Base-by-base conservation (phyloP, 2,329 filamentous ascomycete species). In the Tolypocladium cylindrosporum region DNA sequence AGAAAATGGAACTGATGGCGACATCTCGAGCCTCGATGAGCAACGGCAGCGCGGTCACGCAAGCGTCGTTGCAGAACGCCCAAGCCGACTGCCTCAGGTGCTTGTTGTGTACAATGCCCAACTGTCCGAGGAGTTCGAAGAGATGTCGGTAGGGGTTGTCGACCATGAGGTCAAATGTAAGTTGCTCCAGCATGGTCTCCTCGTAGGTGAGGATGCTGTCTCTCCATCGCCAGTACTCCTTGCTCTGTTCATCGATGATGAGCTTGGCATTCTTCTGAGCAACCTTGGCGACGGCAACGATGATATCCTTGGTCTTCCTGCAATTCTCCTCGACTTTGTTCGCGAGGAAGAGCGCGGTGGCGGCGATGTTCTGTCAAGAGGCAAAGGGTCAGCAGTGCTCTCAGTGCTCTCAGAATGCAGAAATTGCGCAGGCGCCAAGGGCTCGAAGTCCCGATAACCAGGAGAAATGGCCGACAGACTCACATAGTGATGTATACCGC, bases 271-370 rank as follows among this genome's bases (percentile, higher is more conserved):
- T 93, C 76, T 99, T 97, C 72, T 97, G 91, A 36, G 93, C 94
- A 24, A 97, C 91, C 63, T 93, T 90, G 60, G 91, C 94, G 66
- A 96, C 94, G 1, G 92, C 90, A 39, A 97, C 88, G 63, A 99
- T 93, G 60, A 99, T 81, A 63, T 97, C 91, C 67, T 91, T 95
- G 65, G 96, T 96, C 74, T 96, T 96, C 54, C 93, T 87, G 69
- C 91, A 95, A 69, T 95, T 96, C 71, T 99, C 94, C 69, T 99
- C 93, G 24, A 95, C 93, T 72, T 99, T 99, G 65, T 95, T 97
- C 10, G 94, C 93, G 11, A 99, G 82, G 66, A 97, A 99, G 2
- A 99, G 80, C 1, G 91, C 84, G 0, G 92, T 96, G 0, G 92
- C 94, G 13, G 92, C 94, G 60, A 96, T 90, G 66, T 87, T 87